Conservation (phyloP, 371 early-diverging fungal species). For the Rhizopus sp. region DNA sequence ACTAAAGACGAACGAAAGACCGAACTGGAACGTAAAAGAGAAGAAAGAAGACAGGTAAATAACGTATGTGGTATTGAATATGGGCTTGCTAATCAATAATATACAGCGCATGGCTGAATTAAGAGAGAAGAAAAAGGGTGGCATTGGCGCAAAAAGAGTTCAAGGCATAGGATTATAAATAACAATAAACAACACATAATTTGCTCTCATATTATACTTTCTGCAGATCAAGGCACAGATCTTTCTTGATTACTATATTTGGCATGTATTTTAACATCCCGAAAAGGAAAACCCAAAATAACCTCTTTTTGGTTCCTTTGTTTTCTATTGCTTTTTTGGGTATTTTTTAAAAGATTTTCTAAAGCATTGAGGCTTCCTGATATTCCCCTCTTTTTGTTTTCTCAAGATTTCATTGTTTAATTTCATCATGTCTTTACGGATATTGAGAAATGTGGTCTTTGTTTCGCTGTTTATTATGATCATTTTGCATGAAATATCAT, state of each 20-base stretch:
- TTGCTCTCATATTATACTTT: neutral
- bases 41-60: conserved; percentile 60
- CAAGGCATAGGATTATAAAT: conserved; percentile 13
- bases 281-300: neutral
- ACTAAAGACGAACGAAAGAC: conserved; percentile 55
- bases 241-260: too few relatives aligned
- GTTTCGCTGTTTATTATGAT: neutral
- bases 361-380: neutral
- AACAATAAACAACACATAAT: conserved; percentile 12
- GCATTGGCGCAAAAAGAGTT: conserved; percentile 57
- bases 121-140: conserved; percentile 51
- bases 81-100: neutral
- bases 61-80: too few relatives aligned
- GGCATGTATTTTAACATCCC: too few relatives aligned
- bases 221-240: too few relatives aligned
- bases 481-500: neutral
- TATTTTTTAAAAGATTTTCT: neutral
- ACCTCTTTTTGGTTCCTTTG: neutral
- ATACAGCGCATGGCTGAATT: conserved; percentile 58
- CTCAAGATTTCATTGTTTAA: neutral
- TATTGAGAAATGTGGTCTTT: conserved; percentile 3
- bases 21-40: conserved; percentile 60
- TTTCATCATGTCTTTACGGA: neutral
- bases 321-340: neutral
- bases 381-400: neutral